A percentile compares a stretch with the other conserved stretches of the same genome.
Evolutionary conservation across 2,329 filamentous ascomycete genomes (phyloP).

Genomic region (Exophiala sp.): DNA sequence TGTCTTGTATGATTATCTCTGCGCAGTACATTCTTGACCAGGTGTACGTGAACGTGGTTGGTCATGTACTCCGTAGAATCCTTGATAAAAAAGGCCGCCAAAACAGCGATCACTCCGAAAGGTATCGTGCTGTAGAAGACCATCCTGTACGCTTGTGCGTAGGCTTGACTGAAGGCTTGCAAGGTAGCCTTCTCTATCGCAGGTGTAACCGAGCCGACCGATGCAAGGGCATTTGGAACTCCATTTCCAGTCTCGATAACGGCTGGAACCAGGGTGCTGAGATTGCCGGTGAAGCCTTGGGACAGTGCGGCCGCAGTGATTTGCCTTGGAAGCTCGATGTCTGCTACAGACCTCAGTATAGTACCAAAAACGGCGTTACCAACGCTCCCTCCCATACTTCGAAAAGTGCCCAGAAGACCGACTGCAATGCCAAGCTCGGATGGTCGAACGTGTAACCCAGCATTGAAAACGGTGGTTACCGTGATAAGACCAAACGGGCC

Average conservation of each 20-base stretch:
- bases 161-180: background rate
- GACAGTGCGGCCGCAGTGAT: conserved; percentile 1
- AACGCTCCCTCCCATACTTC: conserved; percentile 3
- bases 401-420: conserved; percentile 2
- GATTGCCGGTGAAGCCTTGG: background rate
- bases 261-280: background rate
- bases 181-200: background rate
- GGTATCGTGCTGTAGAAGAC: conserved; percentile 8
- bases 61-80: conserved; percentile 3
- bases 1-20: no score
- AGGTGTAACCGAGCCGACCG: background rate
- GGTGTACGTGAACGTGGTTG: conserved; percentile 2
- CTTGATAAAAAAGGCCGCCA: conserved; percentile 2
- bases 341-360: background rate
- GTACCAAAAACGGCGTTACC: conserved; percentile 2
- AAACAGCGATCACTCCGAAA: conserved; percentile 1
- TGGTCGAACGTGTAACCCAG: background rate
- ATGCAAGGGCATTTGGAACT: background rate
- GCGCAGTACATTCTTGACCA: background rate
- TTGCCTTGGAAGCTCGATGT: background rate
- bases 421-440: conserved; percentile 3
- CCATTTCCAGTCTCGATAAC: background rate
- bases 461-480: background rate
- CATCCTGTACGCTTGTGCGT: background rate
- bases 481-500: conserved; percentile 1